A percentile compares a stretch with the other conserved stretches of the same genome.
phyloP scores from a whole-genome alignment of 805 yeast species.

The Starmerella potacharoeniae region DNA sequence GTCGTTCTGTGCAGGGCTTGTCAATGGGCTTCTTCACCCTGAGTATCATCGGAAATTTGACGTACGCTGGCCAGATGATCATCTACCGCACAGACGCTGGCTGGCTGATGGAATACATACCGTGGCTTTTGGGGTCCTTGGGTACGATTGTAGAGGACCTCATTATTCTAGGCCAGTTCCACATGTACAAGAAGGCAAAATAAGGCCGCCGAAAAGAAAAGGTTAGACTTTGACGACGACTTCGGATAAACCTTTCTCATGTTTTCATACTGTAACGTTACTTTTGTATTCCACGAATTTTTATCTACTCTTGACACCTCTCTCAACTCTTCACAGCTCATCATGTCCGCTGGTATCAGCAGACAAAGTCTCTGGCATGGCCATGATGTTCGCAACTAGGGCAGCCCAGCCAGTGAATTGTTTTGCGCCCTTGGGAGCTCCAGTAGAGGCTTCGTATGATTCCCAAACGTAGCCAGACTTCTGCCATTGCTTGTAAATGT shows the following conservation, averaged over 20 bases:
- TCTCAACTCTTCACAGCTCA: constrained; percentile 3
- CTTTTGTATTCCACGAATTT: background rate
- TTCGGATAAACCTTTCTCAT: too few relatives aligned
- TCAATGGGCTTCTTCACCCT: constrained; percentile 69
- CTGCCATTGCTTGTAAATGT: constrained; percentile 58
- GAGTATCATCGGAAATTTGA: constrained; percentile 61
- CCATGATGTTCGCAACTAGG: constrained; percentile 66
- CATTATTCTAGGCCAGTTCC: constrained; percentile 56
- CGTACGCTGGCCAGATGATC: constrained; percentile 64
- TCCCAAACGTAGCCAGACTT: constrained; percentile 81
- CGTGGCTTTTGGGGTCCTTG: constrained; percentile 70
- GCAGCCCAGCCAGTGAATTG: constrained; percentile 95
- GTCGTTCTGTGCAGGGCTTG: constrained; percentile 76
- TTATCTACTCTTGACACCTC: constrained; percentile 18
- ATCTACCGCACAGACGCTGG: constrained; percentile 50
- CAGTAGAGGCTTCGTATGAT: constrained; percentile 69
- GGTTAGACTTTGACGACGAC: background rate
- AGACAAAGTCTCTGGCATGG: constrained; percentile 48
- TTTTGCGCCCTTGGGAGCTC: constrained; percentile 68
- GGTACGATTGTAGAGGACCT: constrained; percentile 67
- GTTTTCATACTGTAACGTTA: background rate
- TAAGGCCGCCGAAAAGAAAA: background rate
- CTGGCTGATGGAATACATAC: constrained; percentile 50
- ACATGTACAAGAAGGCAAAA: constrained; percentile 33
- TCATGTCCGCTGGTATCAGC: constrained; percentile 3